Percentiles rank a stretch among this genome's conserved stretches.
phyloP scores from a whole-genome alignment of 83 land plant species.

The Picea abies region DNA sequence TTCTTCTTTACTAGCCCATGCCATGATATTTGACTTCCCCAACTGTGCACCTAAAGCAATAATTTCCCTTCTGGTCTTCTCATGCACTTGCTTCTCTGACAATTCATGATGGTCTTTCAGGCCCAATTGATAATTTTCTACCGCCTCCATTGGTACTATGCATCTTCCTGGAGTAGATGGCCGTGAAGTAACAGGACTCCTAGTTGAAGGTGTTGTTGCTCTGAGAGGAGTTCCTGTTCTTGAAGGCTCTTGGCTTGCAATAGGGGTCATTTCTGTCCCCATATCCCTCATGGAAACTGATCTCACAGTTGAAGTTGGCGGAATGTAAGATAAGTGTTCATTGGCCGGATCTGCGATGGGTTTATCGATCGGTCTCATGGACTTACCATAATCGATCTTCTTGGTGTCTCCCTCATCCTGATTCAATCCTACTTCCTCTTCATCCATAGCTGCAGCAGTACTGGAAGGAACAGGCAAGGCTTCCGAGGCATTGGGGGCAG shows the following conservation, averaged over 20 bases:
- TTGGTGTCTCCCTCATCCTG: background rate
- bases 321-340: slow-evolving; percentile 34
- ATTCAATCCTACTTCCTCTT: slow-evolving; percentile 10
- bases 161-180: slow-evolving; percentile 49
- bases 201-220: slow-evolving; percentile 49
- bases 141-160: background rate
- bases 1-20: slow-evolving; percentile 22
- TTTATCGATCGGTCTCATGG: background rate
- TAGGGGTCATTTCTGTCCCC: slow-evolving; percentile 87
- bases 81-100: slow-evolving; percentile 11
- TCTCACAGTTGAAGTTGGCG: slow-evolving; percentile 36
- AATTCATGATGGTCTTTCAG: slow-evolving; percentile 3
- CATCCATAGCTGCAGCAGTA: background rate
- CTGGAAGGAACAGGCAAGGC: slow-evolving; percentile 1
- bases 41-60: slow-evolving; percentile 23
- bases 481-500: slow-evolving; percentile 31
- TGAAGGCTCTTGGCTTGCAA: slow-evolving; percentile 78
- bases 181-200: slow-evolving; percentile 61
- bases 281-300: slow-evolving; percentile 73
- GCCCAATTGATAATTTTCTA: background rate
- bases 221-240: slow-evolving; percentile 72
- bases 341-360: background rate
- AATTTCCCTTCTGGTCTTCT: slow-evolving; percentile 9
- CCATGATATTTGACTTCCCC: slow-evolving; percentile 20
- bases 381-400: background rate